phyloP scores from a whole-genome alignment of 345 rosid genomes.

The Adansonia digitata region DNA sequence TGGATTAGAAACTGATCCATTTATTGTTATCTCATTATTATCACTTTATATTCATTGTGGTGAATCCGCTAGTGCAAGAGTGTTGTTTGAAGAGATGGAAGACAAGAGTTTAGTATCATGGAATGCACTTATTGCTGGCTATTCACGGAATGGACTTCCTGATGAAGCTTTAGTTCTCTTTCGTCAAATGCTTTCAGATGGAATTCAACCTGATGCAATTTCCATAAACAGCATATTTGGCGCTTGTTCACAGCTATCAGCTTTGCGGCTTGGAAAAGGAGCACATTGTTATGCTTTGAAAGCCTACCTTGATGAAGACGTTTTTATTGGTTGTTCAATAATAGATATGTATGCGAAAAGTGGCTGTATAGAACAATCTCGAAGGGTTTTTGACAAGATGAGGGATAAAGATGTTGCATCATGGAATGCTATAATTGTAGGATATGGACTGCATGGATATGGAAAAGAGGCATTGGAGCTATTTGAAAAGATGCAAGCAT shows the following conservation, averaged over 20 bases:
- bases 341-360: conserved; percentile 67
- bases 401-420: conserved; percentile 37
- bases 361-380: conserved; percentile 42
- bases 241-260: conserved; percentile 53
- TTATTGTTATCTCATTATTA: conserved; percentile 42
- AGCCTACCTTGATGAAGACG: conserved; percentile 25
- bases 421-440: conserved; percentile 64
- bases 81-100: conserved; percentile 43
- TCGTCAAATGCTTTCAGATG: conserved; percentile 37
- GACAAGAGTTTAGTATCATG: conserved; percentile 50
- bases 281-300: conserved; percentile 53
- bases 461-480: conserved; percentile 46
- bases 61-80: conserved; percentile 34
- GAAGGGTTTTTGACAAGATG: conserved; percentile 33
- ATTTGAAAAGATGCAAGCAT: conserved; percentile 53
- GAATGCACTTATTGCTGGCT: conserved; percentile 55
- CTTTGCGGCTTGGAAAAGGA: conserved; percentile 56
- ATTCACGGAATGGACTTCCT: conserved; percentile 49
- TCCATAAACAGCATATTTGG: conserved; percentile 37
- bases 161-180: conserved; percentile 44
- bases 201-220: conserved; percentile 38
- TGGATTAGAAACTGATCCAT: conserved; percentile 39
- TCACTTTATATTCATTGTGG: conserved; percentile 51
- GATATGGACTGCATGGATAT: conserved; percentile 56
- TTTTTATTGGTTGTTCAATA: conserved; percentile 44